Percentiles rank a stretch among this genome's conserved stretches.
Conservation (phyloP, 2,329 filamentous ascomycete species). For the Lojkania enalia region DNA sequence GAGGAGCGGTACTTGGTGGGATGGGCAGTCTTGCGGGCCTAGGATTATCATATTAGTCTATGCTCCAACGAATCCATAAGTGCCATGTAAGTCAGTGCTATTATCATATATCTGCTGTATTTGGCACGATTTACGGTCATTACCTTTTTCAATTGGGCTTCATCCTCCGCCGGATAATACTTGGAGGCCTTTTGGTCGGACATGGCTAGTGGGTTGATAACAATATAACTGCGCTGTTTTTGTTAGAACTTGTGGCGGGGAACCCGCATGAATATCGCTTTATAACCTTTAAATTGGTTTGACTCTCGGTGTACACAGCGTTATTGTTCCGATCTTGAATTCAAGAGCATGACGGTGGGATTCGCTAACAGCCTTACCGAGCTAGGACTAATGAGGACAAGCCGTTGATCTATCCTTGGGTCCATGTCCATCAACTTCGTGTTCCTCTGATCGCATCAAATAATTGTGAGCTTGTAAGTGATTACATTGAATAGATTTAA, state of each 20-base stretch:
- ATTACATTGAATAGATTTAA: too few relatives aligned
- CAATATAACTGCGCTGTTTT: not conserved
- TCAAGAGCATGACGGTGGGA: constrained; percentile 6
- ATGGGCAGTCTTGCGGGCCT: constrained; percentile 94
- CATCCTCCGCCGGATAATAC: constrained; percentile 97
- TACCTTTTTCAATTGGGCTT: constrained; percentile 89
- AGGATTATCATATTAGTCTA: constrained; percentile 20
- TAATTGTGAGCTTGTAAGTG: too few relatives aligned
- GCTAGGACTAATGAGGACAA: constrained; percentile 6
- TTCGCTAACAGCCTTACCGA: constrained; percentile 6
- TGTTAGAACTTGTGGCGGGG: too few relatives aligned
- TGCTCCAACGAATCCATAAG: not conserved
- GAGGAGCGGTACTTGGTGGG: constrained; percentile 84
- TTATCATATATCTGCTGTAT: not conserved
- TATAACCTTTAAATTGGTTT: too few relatives aligned
- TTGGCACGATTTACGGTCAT: constrained; percentile 54
- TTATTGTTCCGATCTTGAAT: constrained; percentile 2
- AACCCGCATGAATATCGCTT: too few relatives aligned
- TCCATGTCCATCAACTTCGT: too few relatives aligned
- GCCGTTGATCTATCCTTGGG: too few relatives aligned
- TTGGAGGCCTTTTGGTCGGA: constrained; percentile 81
- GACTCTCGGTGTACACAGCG: too few relatives aligned
- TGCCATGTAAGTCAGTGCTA: not conserved
- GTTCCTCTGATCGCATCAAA: too few relatives aligned
- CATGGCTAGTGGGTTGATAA: constrained; percentile 15